Evolutionary conservation across 768 basidiomycete genomes (phyloP), one percentile per base, ranked within the genome.

Genomic region (Crassisporium funariophilum): DNA sequence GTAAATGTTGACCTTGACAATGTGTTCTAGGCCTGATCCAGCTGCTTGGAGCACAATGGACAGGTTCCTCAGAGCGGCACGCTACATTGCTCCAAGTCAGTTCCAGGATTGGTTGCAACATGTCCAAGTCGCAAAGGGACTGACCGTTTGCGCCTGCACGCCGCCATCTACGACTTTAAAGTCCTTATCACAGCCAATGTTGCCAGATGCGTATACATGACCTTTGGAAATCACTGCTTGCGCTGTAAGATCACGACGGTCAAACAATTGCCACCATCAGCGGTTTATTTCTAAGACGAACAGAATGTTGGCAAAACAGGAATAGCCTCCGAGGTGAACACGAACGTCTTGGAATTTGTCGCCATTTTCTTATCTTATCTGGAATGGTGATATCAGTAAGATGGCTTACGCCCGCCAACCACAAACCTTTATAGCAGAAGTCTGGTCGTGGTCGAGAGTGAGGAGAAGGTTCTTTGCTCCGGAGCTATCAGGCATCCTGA

Each of bases 1-100:
- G 55, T 73, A 76, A 6, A 75, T 55, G 48, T 72, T 74, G 6
- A 62, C 70, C 57, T 75, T 74, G 46, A 75, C 62, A 13, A 73
- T 68, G 34, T 72, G 67, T 23, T 70, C 63, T n/a, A 74, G 59
- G 8, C 61, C 63, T 2, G 74, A 74, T 13, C 71, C 71, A 2
- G 71, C 64, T 23, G 70, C 73, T 41, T 71, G 64, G 12, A 75
- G 63, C n/a, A 75, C 65, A 36, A 66, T 61, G 2, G 58, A 54
- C n/a, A 75, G 53, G 46, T 76, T 74, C 49, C 71, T 65, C 33
- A 74, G 43, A 5, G 69, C 69, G 7, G 62, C 65, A 13, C 66
- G 65, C 70, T 75, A 29, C 6, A 22, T 52, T n/a, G 11, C 17
- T 20, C 17, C 15, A 21, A 35, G 10, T 16, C 22, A 16, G 22